Conservation (phyloP, 192 early-diverging fungal genomes). For the Powellomyces hirtus region DNA sequence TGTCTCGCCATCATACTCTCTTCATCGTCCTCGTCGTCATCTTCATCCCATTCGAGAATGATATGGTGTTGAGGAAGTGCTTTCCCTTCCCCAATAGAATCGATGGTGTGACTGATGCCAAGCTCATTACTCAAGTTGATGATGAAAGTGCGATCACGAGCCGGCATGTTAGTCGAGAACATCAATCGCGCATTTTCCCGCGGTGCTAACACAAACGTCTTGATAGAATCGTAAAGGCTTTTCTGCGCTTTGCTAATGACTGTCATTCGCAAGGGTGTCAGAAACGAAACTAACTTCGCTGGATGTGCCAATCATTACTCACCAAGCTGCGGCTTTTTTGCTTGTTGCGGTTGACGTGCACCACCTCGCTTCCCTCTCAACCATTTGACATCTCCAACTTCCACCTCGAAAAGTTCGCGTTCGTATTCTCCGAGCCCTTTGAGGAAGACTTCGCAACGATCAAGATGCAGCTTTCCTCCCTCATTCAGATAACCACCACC, state of each 20-base stretch:
- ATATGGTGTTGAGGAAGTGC: slow-evolving; percentile 36
- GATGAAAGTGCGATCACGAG: slow-evolving; percentile 64
- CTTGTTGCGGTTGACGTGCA: slow-evolving; percentile 23
- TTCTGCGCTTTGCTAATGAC: slow-evolving; percentile 23
- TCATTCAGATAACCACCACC: slow-evolving; percentile 84
- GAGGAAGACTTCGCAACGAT: slow-evolving; percentile 75
- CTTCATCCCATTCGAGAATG: slow-evolving; percentile 54
- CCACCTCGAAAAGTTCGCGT: slow-evolving; percentile 68
- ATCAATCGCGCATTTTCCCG: slow-evolving; percentile 6
- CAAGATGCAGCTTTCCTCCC: slow-evolving; percentile 74
- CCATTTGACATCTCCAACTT: slow-evolving; percentile 35
- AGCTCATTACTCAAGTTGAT: slow-evolving; percentile 50
- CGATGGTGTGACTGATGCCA: slow-evolving; percentile 41
- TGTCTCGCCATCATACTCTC: slow-evolving; percentile 56
- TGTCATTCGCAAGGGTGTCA: neutral
- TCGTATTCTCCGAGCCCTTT: slow-evolving; percentile 82
- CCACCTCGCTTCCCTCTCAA: slow-evolving; percentile 30
- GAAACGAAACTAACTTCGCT: too few species aligned
- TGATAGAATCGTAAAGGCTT: slow-evolving; percentile 44
- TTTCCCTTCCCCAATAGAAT: slow-evolving; percentile 34
- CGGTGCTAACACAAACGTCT: slow-evolving; percentile 41
- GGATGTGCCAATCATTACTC: neutral
- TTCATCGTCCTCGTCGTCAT: slow-evolving; percentile 59
- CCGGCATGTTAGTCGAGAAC: slow-evolving; percentile 55
- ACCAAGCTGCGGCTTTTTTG: slow-evolving; percentile 7